These are phyloP conservation scores for Xylariaceae sp. DNA, from an alignment of 2,329 filamentous ascomycete genomes.

Conservation along the genomic window DNA sequence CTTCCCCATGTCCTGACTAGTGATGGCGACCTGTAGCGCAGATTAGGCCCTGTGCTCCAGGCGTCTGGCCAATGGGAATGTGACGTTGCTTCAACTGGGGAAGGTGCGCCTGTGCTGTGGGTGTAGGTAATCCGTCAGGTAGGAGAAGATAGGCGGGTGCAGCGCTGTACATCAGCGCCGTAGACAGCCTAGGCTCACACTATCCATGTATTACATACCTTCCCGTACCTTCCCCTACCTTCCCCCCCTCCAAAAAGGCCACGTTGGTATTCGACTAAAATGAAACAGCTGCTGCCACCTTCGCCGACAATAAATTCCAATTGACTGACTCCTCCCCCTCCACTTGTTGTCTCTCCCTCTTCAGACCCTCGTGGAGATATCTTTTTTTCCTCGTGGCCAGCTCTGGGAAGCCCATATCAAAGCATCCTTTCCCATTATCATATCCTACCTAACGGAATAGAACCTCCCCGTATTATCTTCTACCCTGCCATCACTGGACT, in stretches of 20 bases:
- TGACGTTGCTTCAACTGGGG: not conserved
- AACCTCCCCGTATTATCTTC: too few species aligned
- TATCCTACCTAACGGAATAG: not conserved
- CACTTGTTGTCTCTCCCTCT: slow-evolving; percentile 20
- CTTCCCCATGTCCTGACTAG: slow-evolving; percentile 2
- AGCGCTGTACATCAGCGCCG: too few species aligned
- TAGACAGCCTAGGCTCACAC: not conserved
- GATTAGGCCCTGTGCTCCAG: not conserved
- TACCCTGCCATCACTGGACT: too few species aligned
- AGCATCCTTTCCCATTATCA: slow-evolving; percentile 25
- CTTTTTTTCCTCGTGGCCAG: slow-evolving; percentile 31
- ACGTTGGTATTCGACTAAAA: slow-evolving; percentile 27
- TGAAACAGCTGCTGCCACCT: slow-evolving; percentile 15
- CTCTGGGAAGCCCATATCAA: slow-evolving; percentile 35
- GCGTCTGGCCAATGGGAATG: not conserved
- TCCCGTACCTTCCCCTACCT: not conserved
- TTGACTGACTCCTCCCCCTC: slow-evolving; percentile 15
- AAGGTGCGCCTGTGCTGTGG: not conserved
- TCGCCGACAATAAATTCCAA: slow-evolving; percentile 26
- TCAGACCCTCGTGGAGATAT: slow-evolving; percentile 25
- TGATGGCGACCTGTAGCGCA: not conserved
- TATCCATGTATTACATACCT: not conserved
- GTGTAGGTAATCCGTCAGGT: too few species aligned
- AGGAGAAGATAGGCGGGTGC: too few species aligned
- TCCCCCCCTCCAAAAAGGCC: slow-evolving; percentile 27